Evolutionary conservation across 2,329 filamentous ascomycete species (phyloP), one percentile per base, ranked within the genome.

Genomic region (Dryadomyces sulphureus): DNA sequence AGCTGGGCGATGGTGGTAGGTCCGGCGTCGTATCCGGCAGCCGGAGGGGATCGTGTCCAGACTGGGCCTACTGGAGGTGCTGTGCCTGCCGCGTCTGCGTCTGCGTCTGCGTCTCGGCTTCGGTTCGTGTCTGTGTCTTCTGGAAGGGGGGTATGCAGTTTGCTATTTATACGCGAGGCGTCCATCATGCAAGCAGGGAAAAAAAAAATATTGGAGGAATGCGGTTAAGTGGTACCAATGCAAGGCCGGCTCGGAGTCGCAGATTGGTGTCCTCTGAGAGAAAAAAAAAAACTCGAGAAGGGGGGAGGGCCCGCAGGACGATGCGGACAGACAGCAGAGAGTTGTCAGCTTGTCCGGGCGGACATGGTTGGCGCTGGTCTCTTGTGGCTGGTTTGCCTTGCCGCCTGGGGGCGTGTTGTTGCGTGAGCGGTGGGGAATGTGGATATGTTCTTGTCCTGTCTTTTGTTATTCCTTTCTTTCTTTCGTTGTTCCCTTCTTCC

Each of bases 141-240:
- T 22, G 47, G 41, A 32, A 38, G 38, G 38, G 47, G 49, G 51
- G 32, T 45, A 27, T 49, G 51, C 45, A 53, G 49, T 34, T 52
- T 53, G 48, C 47, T 54, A 55, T 51, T 51, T 53, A 51, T 52
- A 49, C 51, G 46, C 52, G 49, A 48, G 49, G 48, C 46, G 45
- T 49, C 52, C 49, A 53, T 49, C 43, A 47, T 49, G 45, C 45
- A 46, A 41, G 41, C 27, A 12, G n/a, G 47, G 41, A 39, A 20
- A n/a, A 36, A 46, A 14, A n/a, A 41, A 41, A 38, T 49, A 41
- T 49, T 43, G 41, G 36, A 24, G 22, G 46, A 38, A 40, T 47
- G 50, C 46, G 46, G 46, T 45, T 38, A 45, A 38, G 49, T 50
- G 45, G 51, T 51, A 54, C 53, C 50, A 50, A 54, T 54, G 50